A percentile compares a stretch with the other conserved stretches of the same genome.
Evolutionary conservation across 768 basidiomycete species (phyloP).

Genomic region (Scleroderma citrinum): DNA sequence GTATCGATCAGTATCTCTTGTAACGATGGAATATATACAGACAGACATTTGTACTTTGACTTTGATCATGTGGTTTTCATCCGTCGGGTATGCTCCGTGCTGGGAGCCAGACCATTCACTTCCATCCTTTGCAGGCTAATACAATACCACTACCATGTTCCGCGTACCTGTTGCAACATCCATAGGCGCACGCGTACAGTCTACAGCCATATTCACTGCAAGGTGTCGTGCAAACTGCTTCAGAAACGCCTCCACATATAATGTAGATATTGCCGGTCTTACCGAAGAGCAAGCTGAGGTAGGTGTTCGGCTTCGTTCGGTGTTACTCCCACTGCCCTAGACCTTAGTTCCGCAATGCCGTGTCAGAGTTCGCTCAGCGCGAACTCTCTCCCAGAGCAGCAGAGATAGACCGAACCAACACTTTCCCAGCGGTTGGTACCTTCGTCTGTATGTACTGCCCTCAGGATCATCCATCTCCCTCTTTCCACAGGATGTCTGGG

Average conservation of each 20-base stretch:
- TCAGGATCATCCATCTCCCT: constrained; percentile 4
- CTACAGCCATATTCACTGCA: neutral
- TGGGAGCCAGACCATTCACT: no score
- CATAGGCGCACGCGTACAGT: constrained; percentile 2
- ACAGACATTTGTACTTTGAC: no score
- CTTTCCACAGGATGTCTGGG: constrained; percentile 66
- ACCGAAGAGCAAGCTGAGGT: constrained; percentile 80
- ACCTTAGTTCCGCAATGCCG: constrained; percentile 71
- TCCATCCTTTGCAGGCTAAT: neutral
- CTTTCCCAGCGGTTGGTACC: constrained; percentile 60
- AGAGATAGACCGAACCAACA: constrained; percentile 82
- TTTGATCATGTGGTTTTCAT: neutral
- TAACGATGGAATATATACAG: neutral
- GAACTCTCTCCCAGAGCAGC: constrained; percentile 84
- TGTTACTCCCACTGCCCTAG: neutral
- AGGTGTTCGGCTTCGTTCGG: constrained; percentile 13
- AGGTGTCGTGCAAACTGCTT: neutral
- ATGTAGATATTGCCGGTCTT: constrained; percentile 66
- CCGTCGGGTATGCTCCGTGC: neutral
- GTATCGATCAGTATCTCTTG: constrained; percentile 12
- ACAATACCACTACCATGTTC: constrained; percentile 5
- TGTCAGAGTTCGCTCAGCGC: constrained; percentile 71
- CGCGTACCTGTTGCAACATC: constrained; percentile 11
- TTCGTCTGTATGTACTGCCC: neutral
- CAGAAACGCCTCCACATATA: constrained; percentile 52